A percentile compares a stretch with the other conserved stretches of the same genome.
These are phyloP conservation scores for Colletotrichum sp. DNA, from an alignment of 2,329 filamentous ascomycete genomes.

Conservation along the genomic window DNA sequence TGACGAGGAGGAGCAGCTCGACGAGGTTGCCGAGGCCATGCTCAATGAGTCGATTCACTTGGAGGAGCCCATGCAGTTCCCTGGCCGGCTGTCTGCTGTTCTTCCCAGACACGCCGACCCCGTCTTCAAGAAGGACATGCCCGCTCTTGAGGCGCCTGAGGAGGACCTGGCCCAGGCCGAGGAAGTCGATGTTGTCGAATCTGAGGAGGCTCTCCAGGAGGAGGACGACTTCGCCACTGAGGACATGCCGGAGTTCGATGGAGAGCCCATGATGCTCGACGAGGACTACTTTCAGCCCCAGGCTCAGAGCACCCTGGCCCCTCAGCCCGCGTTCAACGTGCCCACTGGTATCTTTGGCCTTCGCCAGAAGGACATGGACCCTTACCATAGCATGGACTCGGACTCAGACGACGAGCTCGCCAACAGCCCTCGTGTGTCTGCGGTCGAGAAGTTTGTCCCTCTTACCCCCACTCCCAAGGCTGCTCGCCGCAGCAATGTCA, in stretches of 20 bases:
- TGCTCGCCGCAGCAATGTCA: constrained; percentile 30
- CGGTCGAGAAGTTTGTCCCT: constrained; percentile 30
- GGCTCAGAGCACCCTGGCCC: constrained; percentile 24
- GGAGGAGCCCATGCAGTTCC: constrained; percentile 43
- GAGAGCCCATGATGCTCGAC: constrained; percentile 24
- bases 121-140: constrained; percentile 34
- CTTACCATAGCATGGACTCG: constrained; percentile 47
- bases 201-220: constrained; percentile 1
- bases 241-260: not conserved
- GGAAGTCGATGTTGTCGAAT: not conserved
- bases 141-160: constrained; percentile 25
- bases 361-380: constrained; percentile 51
- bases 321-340: constrained; percentile 31
- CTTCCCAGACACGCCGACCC: constrained; percentile 48
- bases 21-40: constrained; percentile 25
- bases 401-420: constrained; percentile 62
- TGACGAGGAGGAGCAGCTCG: constrained; percentile 24
- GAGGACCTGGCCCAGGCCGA: not conserved
- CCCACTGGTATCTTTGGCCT: constrained; percentile 43
- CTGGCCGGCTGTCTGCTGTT: constrained; percentile 50
- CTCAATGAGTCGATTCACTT: constrained; percentile 32
- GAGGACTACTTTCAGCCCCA: constrained; percentile 30
- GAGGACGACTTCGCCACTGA: constrained; percentile 7
- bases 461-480: constrained; percentile 46
- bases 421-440: constrained; percentile 27